Evolutionary conservation across 345 rosid genomes (phyloP).

Genomic region (Brassica cretica): DNA sequence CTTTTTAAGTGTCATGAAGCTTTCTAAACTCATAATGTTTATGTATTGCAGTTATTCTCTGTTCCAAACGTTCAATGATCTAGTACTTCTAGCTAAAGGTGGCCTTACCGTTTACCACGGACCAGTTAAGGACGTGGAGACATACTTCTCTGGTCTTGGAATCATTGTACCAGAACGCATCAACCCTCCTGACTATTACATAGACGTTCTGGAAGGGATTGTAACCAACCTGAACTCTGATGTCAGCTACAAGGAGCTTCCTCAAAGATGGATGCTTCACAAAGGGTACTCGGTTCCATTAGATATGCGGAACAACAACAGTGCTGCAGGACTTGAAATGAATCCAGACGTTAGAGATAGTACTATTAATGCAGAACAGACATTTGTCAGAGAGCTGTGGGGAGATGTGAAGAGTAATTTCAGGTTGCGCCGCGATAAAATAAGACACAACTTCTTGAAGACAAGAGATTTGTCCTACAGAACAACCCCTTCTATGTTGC

Average conservation of each 20-base stretch:
- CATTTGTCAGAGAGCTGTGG: conserved; percentile 88
- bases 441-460: conserved; percentile 64
- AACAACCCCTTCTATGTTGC: conserved; percentile 61
- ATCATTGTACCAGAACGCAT: conserved; percentile 79
- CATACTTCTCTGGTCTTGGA: conserved; percentile 78
- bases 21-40: conserved; percentile 8
- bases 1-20: not conserved
- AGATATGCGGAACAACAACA: conserved; percentile 58
- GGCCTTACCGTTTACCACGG: conserved; percentile 88
- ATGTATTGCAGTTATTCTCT: conserved; percentile 74
- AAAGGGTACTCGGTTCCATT: conserved; percentile 71
- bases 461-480: conserved; percentile 65
- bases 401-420: conserved; percentile 69
- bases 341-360: conserved; percentile 37
- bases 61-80: conserved; percentile 83
- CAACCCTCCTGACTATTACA: conserved; percentile 92
- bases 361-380: conserved; percentile 44
- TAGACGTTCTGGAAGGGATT: conserved; percentile 87
- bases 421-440: conserved; percentile 63
- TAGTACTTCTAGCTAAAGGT: conserved; percentile 85
- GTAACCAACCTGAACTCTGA: conserved; percentile 47
- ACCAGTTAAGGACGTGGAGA: conserved; percentile 70
- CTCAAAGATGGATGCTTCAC: conserved; percentile 89
- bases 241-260: conserved; percentile 65
- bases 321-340: conserved; percentile 35